A percentile compares a stretch with the other conserved stretches of the same genome.
phyloP scores from a whole-genome alignment of 176 grass and related monocot species.

The Alopecurus myosuroides region DNA sequence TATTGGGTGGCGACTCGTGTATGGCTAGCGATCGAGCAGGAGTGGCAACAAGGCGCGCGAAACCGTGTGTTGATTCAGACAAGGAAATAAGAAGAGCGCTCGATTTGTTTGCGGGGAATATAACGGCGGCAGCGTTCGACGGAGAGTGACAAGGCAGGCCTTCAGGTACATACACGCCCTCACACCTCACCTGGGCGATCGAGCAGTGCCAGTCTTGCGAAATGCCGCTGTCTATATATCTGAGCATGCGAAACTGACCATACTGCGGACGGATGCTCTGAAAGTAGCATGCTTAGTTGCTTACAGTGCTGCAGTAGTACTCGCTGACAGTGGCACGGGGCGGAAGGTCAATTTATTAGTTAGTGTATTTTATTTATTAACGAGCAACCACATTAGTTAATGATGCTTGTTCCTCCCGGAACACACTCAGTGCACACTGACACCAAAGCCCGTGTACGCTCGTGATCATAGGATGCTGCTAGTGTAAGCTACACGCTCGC shows the following conservation, averaged over 20 bases:
- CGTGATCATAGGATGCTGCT: neutral
- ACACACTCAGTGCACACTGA: neutral
- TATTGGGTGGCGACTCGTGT: too few relatives aligned
- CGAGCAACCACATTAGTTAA: neutral
- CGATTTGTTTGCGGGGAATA: too few relatives aligned
- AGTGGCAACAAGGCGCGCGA: too few relatives aligned
- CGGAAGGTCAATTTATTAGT: neutral
- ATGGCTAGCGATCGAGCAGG: too few relatives aligned
- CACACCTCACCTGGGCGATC: too few relatives aligned
- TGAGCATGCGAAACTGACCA: too few relatives aligned
- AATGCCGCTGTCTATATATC: neutral
- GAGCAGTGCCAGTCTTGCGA: neutral
- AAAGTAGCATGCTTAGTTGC: neutral
- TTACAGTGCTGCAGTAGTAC: neutral
- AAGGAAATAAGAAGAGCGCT: too few relatives aligned
- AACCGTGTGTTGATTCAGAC: too few relatives aligned
- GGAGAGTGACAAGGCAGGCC: too few relatives aligned
- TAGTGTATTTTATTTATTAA: too few relatives aligned
- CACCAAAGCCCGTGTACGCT: neutral
- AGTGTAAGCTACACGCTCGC: neutral
- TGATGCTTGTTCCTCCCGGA: neutral
- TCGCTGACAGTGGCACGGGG: neutral
- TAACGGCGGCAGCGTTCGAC: neutral
- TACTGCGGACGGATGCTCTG: neutral
- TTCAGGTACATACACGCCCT: too few relatives aligned